Conservation (phyloP, 78 protist species). For the Dictyostelium intermedium region DNA sequence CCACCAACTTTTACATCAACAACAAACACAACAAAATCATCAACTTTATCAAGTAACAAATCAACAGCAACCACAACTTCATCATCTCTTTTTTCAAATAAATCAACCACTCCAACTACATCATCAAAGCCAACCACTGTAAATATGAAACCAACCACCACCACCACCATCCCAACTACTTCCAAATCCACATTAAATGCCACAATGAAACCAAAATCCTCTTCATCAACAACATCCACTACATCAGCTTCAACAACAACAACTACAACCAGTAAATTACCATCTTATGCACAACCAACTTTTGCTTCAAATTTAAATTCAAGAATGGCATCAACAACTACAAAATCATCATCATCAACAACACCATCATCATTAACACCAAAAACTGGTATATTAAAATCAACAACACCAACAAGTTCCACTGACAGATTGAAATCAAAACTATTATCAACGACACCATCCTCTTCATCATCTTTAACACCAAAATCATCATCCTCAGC, state of each 20-base stretch:
- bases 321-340: neutral
- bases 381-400: neutral
- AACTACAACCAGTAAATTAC: neutral
- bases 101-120: neutral
- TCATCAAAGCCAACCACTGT: neutral
- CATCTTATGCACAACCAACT: conserved; percentile 33
- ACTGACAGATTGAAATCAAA: neutral
- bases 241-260: neutral
- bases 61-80: neutral
- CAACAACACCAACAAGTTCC: neutral
- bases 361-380: neutral
- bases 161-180: neutral
- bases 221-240: neutral
- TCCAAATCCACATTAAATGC: neutral
- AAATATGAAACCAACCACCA: neutral
- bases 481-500: neutral
- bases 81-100: neutral
- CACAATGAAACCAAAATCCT: neutral
- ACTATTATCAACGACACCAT: neutral
- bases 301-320: neutral
- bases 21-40: neutral
- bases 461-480: neutral
- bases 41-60: neutral
- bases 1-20: conserved; percentile 6
- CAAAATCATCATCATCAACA: neutral